Conservation (phyloP, 1,139 yeast genomes). For the Candida glucosophila region DNA sequence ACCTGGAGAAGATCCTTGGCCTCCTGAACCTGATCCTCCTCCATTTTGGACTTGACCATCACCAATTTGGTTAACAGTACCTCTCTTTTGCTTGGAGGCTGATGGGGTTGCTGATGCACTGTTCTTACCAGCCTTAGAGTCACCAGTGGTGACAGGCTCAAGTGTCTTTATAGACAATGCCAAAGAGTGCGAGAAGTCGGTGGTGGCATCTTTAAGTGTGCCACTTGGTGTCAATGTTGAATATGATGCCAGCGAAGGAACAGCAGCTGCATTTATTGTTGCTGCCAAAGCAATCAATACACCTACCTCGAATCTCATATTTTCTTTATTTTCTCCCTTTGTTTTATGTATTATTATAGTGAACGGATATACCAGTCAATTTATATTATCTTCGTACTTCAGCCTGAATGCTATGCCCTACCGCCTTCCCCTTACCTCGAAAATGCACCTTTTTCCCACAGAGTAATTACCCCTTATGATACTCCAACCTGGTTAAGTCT, state of each 20-base stretch:
- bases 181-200: slow-evolving; percentile 16
- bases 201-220: slow-evolving; percentile 14
- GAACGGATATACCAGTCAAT: background rate
- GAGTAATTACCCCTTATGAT: too few species aligned
- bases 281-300: slow-evolving; percentile 26
- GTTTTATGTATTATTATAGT: background rate
- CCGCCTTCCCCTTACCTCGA: too few species aligned
- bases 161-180: slow-evolving; percentile 18
- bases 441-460: too few species aligned
- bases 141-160: slow-evolving; percentile 26
- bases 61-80: slow-evolving; percentile 21
- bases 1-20: slow-evolving; percentile 23
- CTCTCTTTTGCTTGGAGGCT: slow-evolving; percentile 3
- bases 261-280: slow-evolving; percentile 51
- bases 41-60: slow-evolving; percentile 37
- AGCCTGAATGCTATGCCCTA: slow-evolving; percentile 18
- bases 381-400: background rate
- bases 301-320: too few species aligned
- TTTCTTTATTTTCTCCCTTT: background rate
- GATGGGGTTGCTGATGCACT: slow-evolving; percentile 11
- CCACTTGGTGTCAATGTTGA: slow-evolving; percentile 18
- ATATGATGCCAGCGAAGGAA: slow-evolving; percentile 31
- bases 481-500: too few species aligned
- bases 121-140: slow-evolving; percentile 10
- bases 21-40: too few species aligned